Evolutionary conservation across 164 flowering plant species (phyloP).

Genomic region (Umbellularia californica): DNA sequence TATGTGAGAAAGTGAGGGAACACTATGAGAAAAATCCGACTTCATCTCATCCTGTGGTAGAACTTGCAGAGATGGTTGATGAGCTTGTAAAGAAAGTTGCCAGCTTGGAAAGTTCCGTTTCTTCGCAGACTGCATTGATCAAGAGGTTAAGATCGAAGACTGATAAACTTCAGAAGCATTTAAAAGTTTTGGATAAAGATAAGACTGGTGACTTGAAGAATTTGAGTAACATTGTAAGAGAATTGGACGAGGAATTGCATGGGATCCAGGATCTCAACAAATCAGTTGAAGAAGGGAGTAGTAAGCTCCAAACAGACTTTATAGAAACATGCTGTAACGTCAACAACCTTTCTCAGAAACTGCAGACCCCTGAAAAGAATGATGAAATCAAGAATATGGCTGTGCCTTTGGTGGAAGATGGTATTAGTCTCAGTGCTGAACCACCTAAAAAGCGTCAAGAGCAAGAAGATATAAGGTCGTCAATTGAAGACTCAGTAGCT

Average conservation of each 20-base stretch:
- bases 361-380: slow-evolving; percentile 27
- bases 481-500: background rate
- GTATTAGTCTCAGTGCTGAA: slow-evolving; percentile 4
- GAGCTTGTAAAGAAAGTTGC: slow-evolving; percentile 73
- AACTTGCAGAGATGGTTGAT: slow-evolving; percentile 77
- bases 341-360: slow-evolving; percentile 41
- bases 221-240: slow-evolving; percentile 31
- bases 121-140: slow-evolving; percentile 65
- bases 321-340: slow-evolving; percentile 44
- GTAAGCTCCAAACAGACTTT: slow-evolving; percentile 32
- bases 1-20: slow-evolving; percentile 26
- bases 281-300: slow-evolving; percentile 30
- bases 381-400: slow-evolving; percentile 25
- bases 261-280: slow-evolving; percentile 37
- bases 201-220: slow-evolving; percentile 34
- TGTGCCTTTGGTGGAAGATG: slow-evolving; percentile 14
- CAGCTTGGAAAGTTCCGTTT: slow-evolving; percentile 48
- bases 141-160: slow-evolving; percentile 57
- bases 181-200: slow-evolving; percentile 57
- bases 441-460: slow-evolving; percentile 9
- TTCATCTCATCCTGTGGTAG: slow-evolving; percentile 38
- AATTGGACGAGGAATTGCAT: slow-evolving; percentile 45
- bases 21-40: slow-evolving; percentile 24
- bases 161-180: slow-evolving; percentile 54
- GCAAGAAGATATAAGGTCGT: background rate